Evolutionary conservation across 2,329 filamentous ascomycete genomes (phyloP).

Genomic region (Alternaria tenuissima): DNA sequence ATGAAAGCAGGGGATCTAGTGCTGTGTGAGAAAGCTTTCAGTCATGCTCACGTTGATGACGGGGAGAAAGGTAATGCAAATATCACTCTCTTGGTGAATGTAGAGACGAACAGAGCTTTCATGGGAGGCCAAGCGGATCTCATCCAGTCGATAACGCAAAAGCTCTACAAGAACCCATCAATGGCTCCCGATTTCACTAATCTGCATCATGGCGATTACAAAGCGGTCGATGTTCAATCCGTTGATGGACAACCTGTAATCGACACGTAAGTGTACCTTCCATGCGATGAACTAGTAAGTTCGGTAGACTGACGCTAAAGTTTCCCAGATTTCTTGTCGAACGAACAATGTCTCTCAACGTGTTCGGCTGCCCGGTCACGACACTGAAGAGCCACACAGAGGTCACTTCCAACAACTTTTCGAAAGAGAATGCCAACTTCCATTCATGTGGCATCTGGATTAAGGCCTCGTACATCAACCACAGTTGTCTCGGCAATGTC

Average conservation of each 20-base stretch:
- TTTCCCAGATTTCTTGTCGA: constrained; percentile 55
- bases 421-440: background rate
- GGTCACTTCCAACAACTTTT: constrained; percentile 2
- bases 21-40: constrained; percentile 64
- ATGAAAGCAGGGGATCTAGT: constrained; percentile 46
- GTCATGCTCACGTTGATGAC: constrained; percentile 47
- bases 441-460: constrained; percentile 52
- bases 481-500: constrained; percentile 52
- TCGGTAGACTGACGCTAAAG: background rate
- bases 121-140: constrained; percentile 55
- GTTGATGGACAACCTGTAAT: constrained; percentile 54
- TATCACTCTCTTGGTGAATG: constrained; percentile 51
- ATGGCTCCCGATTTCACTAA: constrained; percentile 44
- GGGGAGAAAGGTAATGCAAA: constrained; percentile 14
- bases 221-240: constrained; percentile 26
- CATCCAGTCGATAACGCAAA: constrained; percentile 55
- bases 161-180: constrained; percentile 55
- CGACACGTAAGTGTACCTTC: constrained; percentile 48
- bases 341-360: constrained; percentile 55
- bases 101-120: constrained; percentile 38
- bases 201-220: constrained; percentile 52
- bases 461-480: constrained; percentile 54
- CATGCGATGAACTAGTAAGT: background rate
- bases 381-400: constrained; percentile 22
- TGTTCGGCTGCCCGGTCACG: constrained; percentile 51